phyloP scores from a whole-genome alignment of 768 basidiomycete species.

The Tephrocybe sp. region DNA sequence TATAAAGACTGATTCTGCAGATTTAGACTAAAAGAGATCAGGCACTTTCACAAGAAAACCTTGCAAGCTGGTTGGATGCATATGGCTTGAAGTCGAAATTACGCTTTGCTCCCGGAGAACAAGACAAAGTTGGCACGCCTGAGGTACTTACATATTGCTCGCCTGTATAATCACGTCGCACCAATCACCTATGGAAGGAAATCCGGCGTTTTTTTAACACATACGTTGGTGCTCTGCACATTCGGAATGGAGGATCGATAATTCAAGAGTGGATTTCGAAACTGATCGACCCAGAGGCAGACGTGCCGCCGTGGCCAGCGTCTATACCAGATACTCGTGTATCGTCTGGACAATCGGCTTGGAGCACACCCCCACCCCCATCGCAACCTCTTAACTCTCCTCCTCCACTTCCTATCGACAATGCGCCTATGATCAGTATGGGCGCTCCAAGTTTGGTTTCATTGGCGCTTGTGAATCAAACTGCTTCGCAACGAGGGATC shows the following conservation, averaged over 20 bases:
- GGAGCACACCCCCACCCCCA: slow-evolving; percentile 21
- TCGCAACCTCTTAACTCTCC: slow-evolving; percentile 27
- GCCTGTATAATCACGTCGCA: neutral
- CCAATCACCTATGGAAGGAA: slow-evolving; percentile 39
- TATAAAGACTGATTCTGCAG: neutral
- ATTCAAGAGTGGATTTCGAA: slow-evolving; percentile 61
- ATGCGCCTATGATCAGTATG: slow-evolving; percentile 6
- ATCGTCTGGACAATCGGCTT: slow-evolving; percentile 7
- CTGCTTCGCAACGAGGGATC: slow-evolving; percentile 46
- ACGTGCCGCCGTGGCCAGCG: neutral
- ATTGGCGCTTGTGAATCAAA: slow-evolving; percentile 53
- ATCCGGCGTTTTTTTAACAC: slow-evolving; percentile 54
- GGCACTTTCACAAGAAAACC: slow-evolving; percentile 36
- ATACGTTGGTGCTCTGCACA: slow-evolving; percentile 67
- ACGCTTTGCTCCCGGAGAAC: slow-evolving; percentile 42
- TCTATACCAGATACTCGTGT: slow-evolving; percentile 11
- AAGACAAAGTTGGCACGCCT: slow-evolving; percentile 34
- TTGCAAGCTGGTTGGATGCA: slow-evolving; percentile 47
- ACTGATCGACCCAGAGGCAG: slow-evolving; percentile 49
- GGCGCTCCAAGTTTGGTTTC: slow-evolving; percentile 29
- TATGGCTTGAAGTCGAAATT: slow-evolving; percentile 58
- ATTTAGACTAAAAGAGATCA: slow-evolving; percentile 26
- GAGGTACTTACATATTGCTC: slow-evolving; percentile 15
- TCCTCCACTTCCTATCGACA: slow-evolving; percentile 35
- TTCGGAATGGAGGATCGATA: slow-evolving; percentile 48